Percentiles rank a stretch among this genome's conserved stretches.
Evolutionary conservation across 139 green algal species (phyloP).

Genomic region (Chlorella sp.): DNA sequence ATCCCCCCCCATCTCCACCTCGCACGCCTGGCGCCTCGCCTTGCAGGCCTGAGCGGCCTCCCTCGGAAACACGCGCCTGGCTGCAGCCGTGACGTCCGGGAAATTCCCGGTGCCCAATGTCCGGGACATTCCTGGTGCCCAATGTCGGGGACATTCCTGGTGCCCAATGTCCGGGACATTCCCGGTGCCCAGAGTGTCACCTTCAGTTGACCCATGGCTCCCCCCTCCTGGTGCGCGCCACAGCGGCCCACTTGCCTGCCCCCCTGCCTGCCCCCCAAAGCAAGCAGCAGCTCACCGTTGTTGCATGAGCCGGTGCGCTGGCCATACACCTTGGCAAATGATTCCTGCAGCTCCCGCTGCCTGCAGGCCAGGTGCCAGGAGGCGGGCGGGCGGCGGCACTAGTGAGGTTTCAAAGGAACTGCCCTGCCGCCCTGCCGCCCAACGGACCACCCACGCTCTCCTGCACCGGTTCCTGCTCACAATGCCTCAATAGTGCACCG

Average conservation of each 20-base stretch:
- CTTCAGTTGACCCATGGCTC: too few species aligned
- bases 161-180: too few species aligned
- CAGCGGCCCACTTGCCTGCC: too few species aligned
- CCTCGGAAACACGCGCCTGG: background rate
- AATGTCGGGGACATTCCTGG: too few species aligned
- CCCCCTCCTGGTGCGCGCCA: too few species aligned
- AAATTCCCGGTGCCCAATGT: too few species aligned
- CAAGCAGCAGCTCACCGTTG: conserved; percentile 15
- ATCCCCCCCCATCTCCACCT: too few species aligned
- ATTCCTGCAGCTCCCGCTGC: conserved; percentile 28
- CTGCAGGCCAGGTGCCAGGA: background rate
- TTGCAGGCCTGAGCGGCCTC: background rate
- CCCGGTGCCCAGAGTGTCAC: too few species aligned
- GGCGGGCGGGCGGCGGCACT: too few species aligned
- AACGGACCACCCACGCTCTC: background rate
- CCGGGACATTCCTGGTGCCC: too few species aligned
- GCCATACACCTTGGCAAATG: conserved; percentile 7
- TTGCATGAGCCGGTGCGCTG: conserved; percentile 15
- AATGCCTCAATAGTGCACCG: background rate
- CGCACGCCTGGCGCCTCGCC: too few species aligned
- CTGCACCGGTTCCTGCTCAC: background rate
- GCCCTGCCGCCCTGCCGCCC: background rate
- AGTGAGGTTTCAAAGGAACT: background rate
- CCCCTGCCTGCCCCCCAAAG: background rate
- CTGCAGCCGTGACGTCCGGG: too few species aligned